A percentile compares a stretch with the other conserved stretches of the same genome.
Evolutionary conservation across 441 rosid genomes (phyloP).

Genomic region (Corymbia calophylla): DNA sequence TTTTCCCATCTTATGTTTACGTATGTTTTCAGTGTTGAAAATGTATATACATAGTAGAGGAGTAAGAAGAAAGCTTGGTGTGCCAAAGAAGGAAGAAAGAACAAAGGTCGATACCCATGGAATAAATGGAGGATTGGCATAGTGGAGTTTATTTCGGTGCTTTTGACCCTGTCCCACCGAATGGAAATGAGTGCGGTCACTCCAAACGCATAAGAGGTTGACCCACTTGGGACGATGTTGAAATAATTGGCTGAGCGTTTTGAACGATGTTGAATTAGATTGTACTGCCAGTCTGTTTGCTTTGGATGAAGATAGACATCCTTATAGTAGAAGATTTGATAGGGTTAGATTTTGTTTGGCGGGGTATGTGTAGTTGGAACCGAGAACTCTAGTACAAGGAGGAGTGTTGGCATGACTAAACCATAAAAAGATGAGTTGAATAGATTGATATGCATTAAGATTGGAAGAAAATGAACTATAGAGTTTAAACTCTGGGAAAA

Average conservation of each 20-base stretch:
- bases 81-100: not conserved
- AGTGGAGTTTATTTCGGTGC: not conserved
- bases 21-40: not conserved
- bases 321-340: not conserved
- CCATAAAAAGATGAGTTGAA: not conserved
- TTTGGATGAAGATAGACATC: not conserved
- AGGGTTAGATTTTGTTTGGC: not conserved
- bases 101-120: not conserved
- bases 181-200: not conserved
- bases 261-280: not conserved
- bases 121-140: not conserved
- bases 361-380: not conserved
- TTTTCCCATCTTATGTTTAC: not conserved
- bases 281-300: not conserved
- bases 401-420: not conserved
- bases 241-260: not conserved
- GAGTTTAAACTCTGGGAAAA: not conserved
- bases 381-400: not conserved
- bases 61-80: not conserved
- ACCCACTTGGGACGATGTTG: not conserved
- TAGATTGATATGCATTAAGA: not conserved
- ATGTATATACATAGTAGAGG: not conserved
- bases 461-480: not conserved
- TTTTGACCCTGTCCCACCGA: not conserved
- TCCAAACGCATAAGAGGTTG: not conserved